Evolutionary conservation across 2,329 filamentous ascomycete species (phyloP).

Genomic region (Claviceps sp.): DNA sequence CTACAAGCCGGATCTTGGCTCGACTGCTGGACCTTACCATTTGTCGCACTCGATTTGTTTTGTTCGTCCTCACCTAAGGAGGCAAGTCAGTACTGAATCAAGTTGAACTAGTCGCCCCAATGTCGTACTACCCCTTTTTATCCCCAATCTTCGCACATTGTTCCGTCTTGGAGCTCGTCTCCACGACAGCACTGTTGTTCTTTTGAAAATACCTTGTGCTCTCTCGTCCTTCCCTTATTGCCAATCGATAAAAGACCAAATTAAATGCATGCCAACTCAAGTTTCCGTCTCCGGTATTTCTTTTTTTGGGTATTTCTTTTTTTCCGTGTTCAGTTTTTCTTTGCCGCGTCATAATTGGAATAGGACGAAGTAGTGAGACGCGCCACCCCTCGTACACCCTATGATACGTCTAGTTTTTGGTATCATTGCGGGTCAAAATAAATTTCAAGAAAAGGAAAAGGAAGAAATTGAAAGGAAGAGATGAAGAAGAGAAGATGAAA

Average conservation of each 20-base stretch:
- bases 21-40: background rate
- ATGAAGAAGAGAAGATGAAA: background rate
- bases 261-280: background rate
- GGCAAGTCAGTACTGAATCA: background rate
- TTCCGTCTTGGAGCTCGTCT: background rate
- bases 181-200: background rate
- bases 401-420: constrained; percentile 12
- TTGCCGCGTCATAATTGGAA: constrained; percentile 2
- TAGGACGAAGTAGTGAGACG: constrained; percentile 1
- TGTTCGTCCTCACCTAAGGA: background rate
- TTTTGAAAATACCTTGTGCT: background rate
- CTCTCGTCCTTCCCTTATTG: background rate
- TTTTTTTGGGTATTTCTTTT: background rate
- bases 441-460: background rate
- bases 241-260: background rate
- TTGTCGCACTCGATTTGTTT: background rate
- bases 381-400: constrained; percentile 1
- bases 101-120: background rate
- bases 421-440: constrained; percentile 12
- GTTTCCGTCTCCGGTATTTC: background rate
- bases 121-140: background rate
- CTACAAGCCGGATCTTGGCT: background rate
- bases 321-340: background rate
- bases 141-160: background rate
- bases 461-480: background rate